Percentiles rank a stretch among this genome's conserved stretches.
These are phyloP conservation scores for Skeletonema marinoi DNA, from an alignment of 108 stramenopile species.

Conservation along the genomic window DNA sequence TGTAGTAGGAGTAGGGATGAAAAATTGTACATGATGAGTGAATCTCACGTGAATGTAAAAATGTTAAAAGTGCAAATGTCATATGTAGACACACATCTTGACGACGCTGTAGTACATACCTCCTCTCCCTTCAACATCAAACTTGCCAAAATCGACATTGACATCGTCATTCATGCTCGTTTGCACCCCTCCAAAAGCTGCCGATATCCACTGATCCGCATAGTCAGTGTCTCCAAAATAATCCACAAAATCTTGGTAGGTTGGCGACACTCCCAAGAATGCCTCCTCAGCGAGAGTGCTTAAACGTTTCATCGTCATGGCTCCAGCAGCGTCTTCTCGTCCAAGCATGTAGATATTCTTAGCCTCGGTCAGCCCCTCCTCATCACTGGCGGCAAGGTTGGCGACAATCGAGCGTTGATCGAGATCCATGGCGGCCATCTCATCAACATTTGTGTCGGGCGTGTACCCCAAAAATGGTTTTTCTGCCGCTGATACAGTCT, in stretches of 20 bases:
- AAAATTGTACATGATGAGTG: not conserved
- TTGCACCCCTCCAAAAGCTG: conserved; percentile 8
- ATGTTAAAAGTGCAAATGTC: not conserved
- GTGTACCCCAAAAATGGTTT: not conserved
- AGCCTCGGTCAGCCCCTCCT: conserved; percentile 14
- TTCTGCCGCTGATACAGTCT: not conserved
- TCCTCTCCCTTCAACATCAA: conserved; percentile 19
- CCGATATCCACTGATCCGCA: conserved; percentile 20
- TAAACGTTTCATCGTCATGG: conserved; percentile 2
- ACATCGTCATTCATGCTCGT: not conserved
- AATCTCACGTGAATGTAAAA: not conserved
- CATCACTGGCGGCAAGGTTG: conserved; percentile 13
- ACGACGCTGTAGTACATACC: not conserved
- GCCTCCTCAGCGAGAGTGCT: conserved; percentile 5
- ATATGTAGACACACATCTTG: too few relatives aligned
- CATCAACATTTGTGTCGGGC: conserved; percentile 10
- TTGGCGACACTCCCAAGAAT: conserved; percentile 9
- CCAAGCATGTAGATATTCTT: conserved; percentile 11
- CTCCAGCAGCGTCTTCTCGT: not conserved
- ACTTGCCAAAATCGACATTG: conserved; percentile 9
- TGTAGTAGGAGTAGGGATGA: not conserved
- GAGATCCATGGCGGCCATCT: not conserved
- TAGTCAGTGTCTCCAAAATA: conserved; percentile 18
- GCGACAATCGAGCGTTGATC: conserved; percentile 21
- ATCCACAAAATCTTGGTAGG: conserved; percentile 18